A percentile compares a stretch with the other conserved stretches of the same genome.
Conservation (phyloP, 2,329 filamentous ascomycete species). For the Tolypocladium ophioglossoides region DNA sequence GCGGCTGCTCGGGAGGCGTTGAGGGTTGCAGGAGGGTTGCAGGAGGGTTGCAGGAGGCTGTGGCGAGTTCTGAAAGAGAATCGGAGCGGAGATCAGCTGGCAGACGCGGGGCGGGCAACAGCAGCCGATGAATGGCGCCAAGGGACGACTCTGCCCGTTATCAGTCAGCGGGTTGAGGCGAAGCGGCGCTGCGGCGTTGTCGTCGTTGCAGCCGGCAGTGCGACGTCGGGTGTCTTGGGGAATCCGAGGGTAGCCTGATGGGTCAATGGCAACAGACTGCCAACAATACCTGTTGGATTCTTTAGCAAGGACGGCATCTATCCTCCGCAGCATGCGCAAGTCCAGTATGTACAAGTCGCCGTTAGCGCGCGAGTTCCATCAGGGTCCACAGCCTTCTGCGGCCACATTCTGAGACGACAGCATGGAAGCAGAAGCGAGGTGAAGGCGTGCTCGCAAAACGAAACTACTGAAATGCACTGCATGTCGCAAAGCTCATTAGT, state of each 20-base stretch:
- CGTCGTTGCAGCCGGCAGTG: no score
- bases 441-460: neutral
- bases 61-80: no score
- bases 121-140: neutral
- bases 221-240: neutral
- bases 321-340: no score
- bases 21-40: neutral
- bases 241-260: neutral
- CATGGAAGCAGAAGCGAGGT: neutral
- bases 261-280: neutral
- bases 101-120: neutral
- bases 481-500: neutral
- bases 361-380: neutral
- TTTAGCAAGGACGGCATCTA: no score
- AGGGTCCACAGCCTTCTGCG: neutral
- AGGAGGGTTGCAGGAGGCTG: neutral
- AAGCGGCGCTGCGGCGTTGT: no score
- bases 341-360: neutral
- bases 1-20: neutral
- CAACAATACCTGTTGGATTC: no score
- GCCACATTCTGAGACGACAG: neutral
- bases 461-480: neutral
- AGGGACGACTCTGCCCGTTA: neutral
- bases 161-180: neutral
- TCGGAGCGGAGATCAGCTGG: no score